These are phyloP conservation scores for Pezicula neosporulosa DNA, from an alignment of 2,329 filamentous ascomycete genomes.

Conservation along the genomic window DNA sequence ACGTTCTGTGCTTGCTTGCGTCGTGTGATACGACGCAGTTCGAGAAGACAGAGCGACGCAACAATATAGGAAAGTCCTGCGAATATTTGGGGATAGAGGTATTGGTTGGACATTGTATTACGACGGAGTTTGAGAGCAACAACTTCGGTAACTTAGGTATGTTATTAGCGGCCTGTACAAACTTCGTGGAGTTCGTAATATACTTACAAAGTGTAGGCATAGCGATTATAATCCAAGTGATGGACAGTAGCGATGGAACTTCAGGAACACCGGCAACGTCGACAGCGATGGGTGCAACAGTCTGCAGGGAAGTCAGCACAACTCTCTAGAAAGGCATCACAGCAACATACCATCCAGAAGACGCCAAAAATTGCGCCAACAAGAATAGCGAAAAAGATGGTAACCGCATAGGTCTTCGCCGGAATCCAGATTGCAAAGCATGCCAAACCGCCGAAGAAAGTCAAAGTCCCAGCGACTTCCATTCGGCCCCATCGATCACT, in stretches of 20 bases:
- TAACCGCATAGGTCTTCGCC: slow-evolving; percentile 35
- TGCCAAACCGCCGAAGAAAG: slow-evolving; percentile 33
- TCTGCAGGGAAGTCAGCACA: slow-evolving; percentile 20
- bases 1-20: not conserved
- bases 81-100: slow-evolving; percentile 36
- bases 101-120: slow-evolving; percentile 20
- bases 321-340: no score
- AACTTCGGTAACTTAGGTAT: slow-evolving; percentile 31
- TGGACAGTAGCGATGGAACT: slow-evolving; percentile 35
- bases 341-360: slow-evolving; percentile 38
- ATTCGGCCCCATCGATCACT: slow-evolving; percentile 42
- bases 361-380: slow-evolving; percentile 42
- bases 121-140: slow-evolving; percentile 37
- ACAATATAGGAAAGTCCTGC: slow-evolving; percentile 31
- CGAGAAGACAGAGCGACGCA: slow-evolving; percentile 30
- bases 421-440: slow-evolving; percentile 44
- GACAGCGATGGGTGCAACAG: slow-evolving; percentile 35
- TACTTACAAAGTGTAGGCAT: slow-evolving; percentile 32
- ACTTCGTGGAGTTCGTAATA: not conserved
- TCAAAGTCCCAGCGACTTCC: slow-evolving; percentile 35
- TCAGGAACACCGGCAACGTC: slow-evolving; percentile 37
- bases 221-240: slow-evolving; percentile 33
- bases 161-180: not conserved
- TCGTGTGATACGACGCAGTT: slow-evolving; percentile 14
- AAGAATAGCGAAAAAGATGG: slow-evolving; percentile 40